phyloP scores from a whole-genome alignment of 2,329 filamentous ascomycete species.

The Peltaster fructicola region DNA sequence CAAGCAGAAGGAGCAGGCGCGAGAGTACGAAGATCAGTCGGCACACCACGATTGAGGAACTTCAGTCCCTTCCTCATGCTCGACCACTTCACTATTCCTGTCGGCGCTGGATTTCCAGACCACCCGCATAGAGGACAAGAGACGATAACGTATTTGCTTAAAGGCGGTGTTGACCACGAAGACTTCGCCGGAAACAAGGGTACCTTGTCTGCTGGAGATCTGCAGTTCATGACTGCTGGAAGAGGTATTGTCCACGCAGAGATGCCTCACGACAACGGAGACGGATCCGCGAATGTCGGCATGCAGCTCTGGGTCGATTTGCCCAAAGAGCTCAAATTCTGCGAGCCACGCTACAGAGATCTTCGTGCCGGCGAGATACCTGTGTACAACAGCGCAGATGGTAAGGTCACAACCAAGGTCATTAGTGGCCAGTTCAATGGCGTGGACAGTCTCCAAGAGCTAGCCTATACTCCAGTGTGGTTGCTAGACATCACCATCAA shows the following conservation, averaged over 20 bases:
- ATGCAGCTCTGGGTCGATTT: conserved; percentile 95
- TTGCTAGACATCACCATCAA: conserved; percentile 65
- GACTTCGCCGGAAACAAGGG: conserved; percentile 78
- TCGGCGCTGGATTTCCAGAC: conserved; percentile 77
- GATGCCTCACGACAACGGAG: conserved; percentile 67
- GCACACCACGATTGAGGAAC: conserved; percentile 65
- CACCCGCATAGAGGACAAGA: conserved; percentile 73
- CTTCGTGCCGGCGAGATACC: conserved; percentile 67
- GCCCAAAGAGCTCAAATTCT: conserved; percentile 62
- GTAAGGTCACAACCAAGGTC: conserved; percentile 66
- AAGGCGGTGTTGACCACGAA: conserved; percentile 75
- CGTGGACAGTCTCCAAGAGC: conserved; percentile 69
- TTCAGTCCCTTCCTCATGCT: conserved; percentile 93
- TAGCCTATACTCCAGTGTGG: conserved; percentile 97
- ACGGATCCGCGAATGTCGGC: conserved; percentile 63
- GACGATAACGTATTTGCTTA: conserved; percentile 77
- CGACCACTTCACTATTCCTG: conserved; percentile 70
- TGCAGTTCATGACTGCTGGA: conserved; percentile 97
- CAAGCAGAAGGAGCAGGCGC: conserved; percentile 81
- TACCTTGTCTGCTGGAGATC: conserved; percentile 68
- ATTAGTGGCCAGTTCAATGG: conserved; percentile 75
- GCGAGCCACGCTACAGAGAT: conserved; percentile 86
- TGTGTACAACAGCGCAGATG: conserved; percentile 48
- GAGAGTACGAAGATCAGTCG: conserved; percentile 70
- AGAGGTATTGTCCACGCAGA: conserved; percentile 86